phyloP scores from a whole-genome alignment of 179 eudicot genomes.

The Spergularia azorica region DNA sequence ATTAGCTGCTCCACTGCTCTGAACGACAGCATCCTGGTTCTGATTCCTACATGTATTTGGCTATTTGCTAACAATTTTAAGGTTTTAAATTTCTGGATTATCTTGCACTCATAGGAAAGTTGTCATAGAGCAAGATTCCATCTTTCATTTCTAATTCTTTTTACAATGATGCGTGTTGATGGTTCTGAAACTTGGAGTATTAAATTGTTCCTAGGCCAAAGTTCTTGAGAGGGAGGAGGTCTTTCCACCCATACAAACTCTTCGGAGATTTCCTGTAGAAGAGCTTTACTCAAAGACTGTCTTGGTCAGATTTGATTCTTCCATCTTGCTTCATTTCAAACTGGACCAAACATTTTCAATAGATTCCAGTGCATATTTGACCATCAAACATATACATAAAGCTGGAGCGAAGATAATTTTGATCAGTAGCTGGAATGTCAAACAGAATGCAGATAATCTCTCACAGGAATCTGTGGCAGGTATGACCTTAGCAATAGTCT shows the following conservation, averaged over 20 bases:
- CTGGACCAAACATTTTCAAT: constrained; percentile 31
- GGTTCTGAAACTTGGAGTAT: constrained; percentile 3
- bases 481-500: constrained; percentile 15
- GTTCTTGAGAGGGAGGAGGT: constrained; percentile 27
- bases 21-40: not conserved
- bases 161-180: not conserved
- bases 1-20: no score
- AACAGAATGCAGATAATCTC: constrained; percentile 37
- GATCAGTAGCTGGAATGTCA: constrained; percentile 56
- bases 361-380: constrained; percentile 42
- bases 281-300: constrained; percentile 63
- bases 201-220: constrained; percentile 36
- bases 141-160: not conserved
- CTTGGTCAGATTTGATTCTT: constrained; percentile 77
- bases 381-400: constrained; percentile 56
- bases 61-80: not conserved
- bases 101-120: not conserved
- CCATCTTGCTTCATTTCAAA: constrained; percentile 42
- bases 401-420: constrained; percentile 67
- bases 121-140: not conserved
- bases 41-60: not conserved
- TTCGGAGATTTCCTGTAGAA: constrained; percentile 53
- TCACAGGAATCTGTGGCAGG: constrained; percentile 63
- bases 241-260: constrained; percentile 71
- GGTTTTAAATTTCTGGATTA: not conserved